phyloP scores from a whole-genome alignment of 192 early-diverging fungal species.

The Spizellomyces punctatus region DNA sequence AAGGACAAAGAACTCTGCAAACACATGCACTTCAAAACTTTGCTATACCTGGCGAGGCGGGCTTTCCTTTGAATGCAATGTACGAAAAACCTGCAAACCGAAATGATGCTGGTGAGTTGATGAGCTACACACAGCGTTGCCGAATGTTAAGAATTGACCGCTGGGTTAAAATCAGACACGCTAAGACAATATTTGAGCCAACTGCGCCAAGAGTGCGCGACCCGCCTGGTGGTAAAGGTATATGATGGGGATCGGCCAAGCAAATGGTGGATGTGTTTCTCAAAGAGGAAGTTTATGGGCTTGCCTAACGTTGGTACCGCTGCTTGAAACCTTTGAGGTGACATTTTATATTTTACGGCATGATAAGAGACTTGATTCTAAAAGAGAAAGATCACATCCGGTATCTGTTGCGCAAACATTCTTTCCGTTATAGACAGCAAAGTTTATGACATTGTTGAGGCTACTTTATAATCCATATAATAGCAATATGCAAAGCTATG shows the following conservation, averaged over 20 bases:
- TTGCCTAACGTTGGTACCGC: conserved; percentile 59
- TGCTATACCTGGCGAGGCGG: conserved; percentile 88
- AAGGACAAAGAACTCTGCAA: conserved; percentile 78
- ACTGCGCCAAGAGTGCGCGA: conserved; percentile 84
- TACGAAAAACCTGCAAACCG: conserved; percentile 73
- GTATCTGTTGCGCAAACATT: too few relatives aligned
- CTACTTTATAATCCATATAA: too few relatives aligned
- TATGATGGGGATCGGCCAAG: conserved; percentile 83
- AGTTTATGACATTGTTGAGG: too few relatives aligned
- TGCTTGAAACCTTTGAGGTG: not conserved
- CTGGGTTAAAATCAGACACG: conserved; percentile 52
- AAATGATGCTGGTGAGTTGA: conserved; percentile 70
- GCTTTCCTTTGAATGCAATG: conserved; percentile 91
- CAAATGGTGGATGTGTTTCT: conserved; percentile 99
- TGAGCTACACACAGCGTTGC: conserved; percentile 8
- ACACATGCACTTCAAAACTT: conserved; percentile 90
- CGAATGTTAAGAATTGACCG: not conserved
- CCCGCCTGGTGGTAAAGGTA: conserved; percentile 72
- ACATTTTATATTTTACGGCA: too few relatives aligned
- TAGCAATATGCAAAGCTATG: too few relatives aligned
- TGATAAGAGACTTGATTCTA: too few relatives aligned
- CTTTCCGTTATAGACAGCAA: too few relatives aligned
- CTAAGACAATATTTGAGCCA: conserved; percentile 87
- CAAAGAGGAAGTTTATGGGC: conserved; percentile 99
- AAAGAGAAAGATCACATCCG: too few relatives aligned